Evolutionary conservation across 306 rosid genomes (phyloP).

Genomic region (Potentilla sterilis): DNA sequence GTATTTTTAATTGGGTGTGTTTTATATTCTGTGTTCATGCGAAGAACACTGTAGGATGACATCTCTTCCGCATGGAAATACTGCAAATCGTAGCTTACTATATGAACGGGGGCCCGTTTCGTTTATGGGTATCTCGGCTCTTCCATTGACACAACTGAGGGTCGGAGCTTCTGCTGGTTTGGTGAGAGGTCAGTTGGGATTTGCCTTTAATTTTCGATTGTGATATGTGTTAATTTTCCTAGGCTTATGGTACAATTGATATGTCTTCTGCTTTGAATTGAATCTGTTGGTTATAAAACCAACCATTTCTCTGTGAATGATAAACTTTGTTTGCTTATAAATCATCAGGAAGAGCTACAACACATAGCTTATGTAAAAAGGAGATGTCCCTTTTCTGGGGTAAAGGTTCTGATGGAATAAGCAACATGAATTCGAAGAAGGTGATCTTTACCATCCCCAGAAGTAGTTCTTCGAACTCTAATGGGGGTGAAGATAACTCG

Average conservation of each 20-base stretch:
- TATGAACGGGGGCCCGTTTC: conserved; percentile 33
- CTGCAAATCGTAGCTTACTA: conserved; percentile 37
- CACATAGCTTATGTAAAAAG: conserved; percentile 38
- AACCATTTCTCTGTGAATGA: conserved; percentile 2
- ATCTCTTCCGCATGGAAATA: conserved; percentile 32
- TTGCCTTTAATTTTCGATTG: neutral
- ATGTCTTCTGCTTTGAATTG: neutral
- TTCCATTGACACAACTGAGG: conserved; percentile 40
- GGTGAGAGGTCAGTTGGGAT: conserved; percentile 45
- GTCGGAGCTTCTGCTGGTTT: conserved; percentile 33
- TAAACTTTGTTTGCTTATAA: neutral
- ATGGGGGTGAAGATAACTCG: conserved; percentile 37
- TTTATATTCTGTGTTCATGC: conserved; percentile 2
- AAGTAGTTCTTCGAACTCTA: conserved; percentile 58
- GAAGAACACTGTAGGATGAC: conserved; percentile 47
- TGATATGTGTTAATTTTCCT: neutral
- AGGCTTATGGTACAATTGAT: neutral
- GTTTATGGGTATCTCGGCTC: conserved; percentile 39
- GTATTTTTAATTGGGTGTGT: neutral
- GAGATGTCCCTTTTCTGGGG: conserved; percentile 30
- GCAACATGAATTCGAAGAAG: conserved; percentile 23
- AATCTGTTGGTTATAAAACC: conserved; percentile 14
- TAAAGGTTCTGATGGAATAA: conserved; percentile 27
- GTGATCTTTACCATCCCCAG: conserved; percentile 32
- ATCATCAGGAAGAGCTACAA: conserved; percentile 38